Conservation (phyloP, 1,139 yeast genomes). For the Debaryomycetaceae sp. region DNA sequence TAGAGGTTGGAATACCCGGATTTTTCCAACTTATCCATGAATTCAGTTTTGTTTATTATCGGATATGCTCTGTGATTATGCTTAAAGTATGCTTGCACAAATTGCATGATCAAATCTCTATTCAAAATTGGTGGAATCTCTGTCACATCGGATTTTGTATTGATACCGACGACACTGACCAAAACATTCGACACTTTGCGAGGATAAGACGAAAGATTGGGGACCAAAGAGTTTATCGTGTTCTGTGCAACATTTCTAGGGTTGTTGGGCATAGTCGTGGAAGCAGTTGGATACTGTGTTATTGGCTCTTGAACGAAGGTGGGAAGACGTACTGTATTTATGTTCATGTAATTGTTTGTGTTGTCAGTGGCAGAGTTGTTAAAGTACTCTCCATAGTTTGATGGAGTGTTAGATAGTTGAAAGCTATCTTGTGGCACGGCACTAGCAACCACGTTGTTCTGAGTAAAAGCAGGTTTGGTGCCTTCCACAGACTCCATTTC, state of each 20-base stretch:
- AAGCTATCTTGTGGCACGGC: background rate
- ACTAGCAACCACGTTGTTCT: background rate
- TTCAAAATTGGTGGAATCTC: conserved; percentile 14
- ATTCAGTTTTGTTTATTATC: conserved; percentile 34
- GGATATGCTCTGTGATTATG: conserved; percentile 44
- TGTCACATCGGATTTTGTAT: conserved; percentile 13
- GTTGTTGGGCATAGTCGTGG: background rate
- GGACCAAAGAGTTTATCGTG: conserved; percentile 3
- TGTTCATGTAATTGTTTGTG: background rate
- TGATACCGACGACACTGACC: conserved; percentile 13
- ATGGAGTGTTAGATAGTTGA: background rate
- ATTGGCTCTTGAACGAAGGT: background rate
- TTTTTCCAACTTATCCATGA: conserved; percentile 23
- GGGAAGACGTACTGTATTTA: background rate
- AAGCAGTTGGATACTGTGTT: background rate
- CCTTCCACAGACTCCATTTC: conserved; percentile 2
- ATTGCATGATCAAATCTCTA: conserved; percentile 7
- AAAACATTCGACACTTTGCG: conserved; percentile 12
- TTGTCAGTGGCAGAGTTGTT: conserved; percentile 1
- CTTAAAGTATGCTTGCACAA: conserved; percentile 33
- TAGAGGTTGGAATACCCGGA: conserved; percentile 16
- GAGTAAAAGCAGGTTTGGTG: too few relatives aligned
- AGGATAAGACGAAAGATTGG: conserved; percentile 13
- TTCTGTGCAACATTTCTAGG: background rate
- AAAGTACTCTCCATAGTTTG: background rate